Percentiles rank a stretch among this genome's conserved stretches.
Conservation (phyloP, 2,329 filamentous ascomycete species). For the Verticillium klebahnii region DNA sequence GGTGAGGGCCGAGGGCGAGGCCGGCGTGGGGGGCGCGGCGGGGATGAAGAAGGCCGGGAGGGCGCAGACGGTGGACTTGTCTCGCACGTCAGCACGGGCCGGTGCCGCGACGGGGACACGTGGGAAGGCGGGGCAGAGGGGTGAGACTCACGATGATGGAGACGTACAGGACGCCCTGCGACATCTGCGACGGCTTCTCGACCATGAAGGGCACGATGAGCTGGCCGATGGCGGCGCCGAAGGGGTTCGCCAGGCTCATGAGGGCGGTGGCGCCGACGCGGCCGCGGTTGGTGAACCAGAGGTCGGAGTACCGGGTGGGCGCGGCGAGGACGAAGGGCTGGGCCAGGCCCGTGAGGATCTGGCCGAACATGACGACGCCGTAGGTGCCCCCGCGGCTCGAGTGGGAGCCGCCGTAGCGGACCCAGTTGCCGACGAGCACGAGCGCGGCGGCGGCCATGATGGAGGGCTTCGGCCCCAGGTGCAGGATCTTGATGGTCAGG, state of each 20-base stretch:
- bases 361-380: constrained; percentile 80
- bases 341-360: constrained; percentile 82
- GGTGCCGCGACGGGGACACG: neutral
- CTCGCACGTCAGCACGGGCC: constrained; percentile 6
- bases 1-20: constrained; percentile 61
- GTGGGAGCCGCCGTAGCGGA: constrained; percentile 71
- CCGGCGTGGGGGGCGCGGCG: constrained; percentile 69
- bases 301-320: constrained; percentile 84
- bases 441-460: constrained; percentile 71
- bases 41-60: constrained; percentile 82
- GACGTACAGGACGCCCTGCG: constrained; percentile 79
- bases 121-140: neutral
- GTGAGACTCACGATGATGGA: constrained; percentile 67
- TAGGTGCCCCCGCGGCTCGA: constrained; percentile 55
- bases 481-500: constrained; percentile 69
- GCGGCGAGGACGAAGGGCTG: constrained; percentile 91
- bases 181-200: constrained; percentile 57
- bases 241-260: constrained; percentile 79
- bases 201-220: constrained; percentile 79
- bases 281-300: constrained; percentile 87
- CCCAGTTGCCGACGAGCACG: constrained; percentile 82
- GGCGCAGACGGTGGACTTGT: constrained; percentile 55
- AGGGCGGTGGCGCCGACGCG: constrained; percentile 84
- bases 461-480: constrained; percentile 72
- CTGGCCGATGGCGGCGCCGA: constrained; percentile 85